These are phyloP conservation scores for Hansenula lynferdii DNA, from an alignment of 1,139 yeast species.

Conservation along the genomic window DNA sequence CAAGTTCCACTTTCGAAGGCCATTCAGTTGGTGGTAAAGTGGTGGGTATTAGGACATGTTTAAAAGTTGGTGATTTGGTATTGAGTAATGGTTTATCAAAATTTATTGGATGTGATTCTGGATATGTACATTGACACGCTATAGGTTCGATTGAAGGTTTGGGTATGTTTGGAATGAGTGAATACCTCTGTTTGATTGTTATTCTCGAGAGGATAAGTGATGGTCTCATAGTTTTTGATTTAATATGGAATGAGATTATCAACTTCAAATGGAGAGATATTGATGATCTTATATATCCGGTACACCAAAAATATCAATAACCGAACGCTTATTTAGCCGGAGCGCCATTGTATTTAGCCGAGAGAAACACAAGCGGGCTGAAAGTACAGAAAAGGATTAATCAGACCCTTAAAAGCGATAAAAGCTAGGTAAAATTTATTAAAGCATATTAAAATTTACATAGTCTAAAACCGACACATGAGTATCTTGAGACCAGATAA, in stretches of 20 bases:
- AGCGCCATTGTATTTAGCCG: too few relatives aligned
- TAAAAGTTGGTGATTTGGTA: constrained; percentile 48
- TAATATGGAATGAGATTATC: not conserved
- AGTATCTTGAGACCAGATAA: not conserved
- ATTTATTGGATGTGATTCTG: constrained; percentile 39
- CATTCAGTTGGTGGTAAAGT: constrained; percentile 33
- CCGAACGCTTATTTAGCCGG: too few relatives aligned
- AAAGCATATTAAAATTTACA: not conserved
- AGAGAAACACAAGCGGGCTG: too few relatives aligned
- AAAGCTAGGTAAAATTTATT: too few relatives aligned
- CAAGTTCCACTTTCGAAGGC: constrained; percentile 54
- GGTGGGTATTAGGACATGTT: constrained; percentile 51
- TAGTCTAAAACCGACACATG: not conserved
- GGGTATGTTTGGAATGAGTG: constrained; percentile 5
- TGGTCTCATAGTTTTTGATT: constrained; percentile 9
- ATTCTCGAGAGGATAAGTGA: not conserved
- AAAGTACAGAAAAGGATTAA: too few relatives aligned
- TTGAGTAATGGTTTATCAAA: constrained; percentile 33
- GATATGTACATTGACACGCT: constrained; percentile 45
- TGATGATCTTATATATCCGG: too few relatives aligned
- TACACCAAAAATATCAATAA: too few relatives aligned
- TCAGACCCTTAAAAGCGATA: too few relatives aligned
- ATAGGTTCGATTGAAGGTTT: constrained; percentile 27
- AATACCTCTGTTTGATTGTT: not conserved
- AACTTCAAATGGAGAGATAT: too few relatives aligned